Conservation (phyloP, 106 monocot species). For the Apostasia ramifera region DNA sequence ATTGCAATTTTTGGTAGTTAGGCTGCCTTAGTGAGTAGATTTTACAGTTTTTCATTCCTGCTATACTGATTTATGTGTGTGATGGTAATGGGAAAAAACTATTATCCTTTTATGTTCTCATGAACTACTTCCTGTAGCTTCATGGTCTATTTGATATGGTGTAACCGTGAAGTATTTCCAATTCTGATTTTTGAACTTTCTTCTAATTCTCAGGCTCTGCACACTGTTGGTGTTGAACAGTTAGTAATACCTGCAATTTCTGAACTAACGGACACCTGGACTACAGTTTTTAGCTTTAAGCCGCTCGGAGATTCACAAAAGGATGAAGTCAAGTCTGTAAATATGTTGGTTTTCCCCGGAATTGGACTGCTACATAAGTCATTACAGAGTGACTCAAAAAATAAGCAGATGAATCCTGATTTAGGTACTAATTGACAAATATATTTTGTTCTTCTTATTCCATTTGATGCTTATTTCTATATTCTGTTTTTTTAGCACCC, state of each 20-base stretch:
- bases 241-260: constrained; percentile 91
- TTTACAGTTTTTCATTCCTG: no score
- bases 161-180: no score
- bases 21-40: no score
- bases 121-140: no score
- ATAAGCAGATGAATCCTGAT: constrained; percentile 3
- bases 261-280: constrained; percentile 82
- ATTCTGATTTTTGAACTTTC: no score
- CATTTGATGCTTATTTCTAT: background rate
- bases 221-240: constrained; percentile 56
- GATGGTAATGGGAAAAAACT: no score
- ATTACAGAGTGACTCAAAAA: constrained; percentile 24
- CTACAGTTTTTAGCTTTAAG: constrained; percentile 62
- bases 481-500: constrained; percentile 3
- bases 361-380: constrained; percentile 67
- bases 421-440: constrained; percentile 20
- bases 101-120: no score
- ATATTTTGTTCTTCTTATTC: background rate
- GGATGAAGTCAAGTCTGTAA: constrained; percentile 57
- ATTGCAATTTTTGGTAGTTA: no score
- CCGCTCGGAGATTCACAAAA: constrained; percentile 42
- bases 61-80: no score
- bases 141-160: no score
- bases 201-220: constrained; percentile 57
- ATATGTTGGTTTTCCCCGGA: constrained; percentile 78